These are phyloP conservation scores for Aechmea fasciata DNA, from an alignment of 176 grass and related monocot genomes.

Conservation along the genomic window DNA sequence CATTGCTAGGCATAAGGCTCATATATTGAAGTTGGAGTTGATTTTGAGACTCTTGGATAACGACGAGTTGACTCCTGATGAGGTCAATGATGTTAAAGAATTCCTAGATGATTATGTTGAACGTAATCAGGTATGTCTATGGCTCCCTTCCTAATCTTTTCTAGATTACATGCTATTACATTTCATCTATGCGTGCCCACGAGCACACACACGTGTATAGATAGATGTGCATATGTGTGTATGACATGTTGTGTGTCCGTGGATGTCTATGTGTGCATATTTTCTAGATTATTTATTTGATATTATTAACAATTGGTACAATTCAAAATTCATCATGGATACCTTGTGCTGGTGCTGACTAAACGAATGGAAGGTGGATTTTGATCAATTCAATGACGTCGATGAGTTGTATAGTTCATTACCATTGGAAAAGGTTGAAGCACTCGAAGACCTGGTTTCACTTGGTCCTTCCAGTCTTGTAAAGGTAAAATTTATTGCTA, in stretches of 20 bases:
- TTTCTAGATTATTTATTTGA: no score
- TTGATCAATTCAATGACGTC: constrained; percentile 96
- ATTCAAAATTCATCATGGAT: no score
- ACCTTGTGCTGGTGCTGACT: no score
- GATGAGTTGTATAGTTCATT: constrained; percentile 83
- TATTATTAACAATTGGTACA: no score
- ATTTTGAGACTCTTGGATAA: constrained; percentile 98
- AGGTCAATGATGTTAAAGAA: constrained; percentile 98
- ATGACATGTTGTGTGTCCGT: no score
- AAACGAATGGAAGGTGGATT: constrained; percentile 22
- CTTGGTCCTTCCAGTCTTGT: constrained; percentile 81
- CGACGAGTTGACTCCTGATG: constrained; percentile 94
- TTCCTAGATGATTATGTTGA: constrained; percentile 99
- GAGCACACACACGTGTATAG: no score
- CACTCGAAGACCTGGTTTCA: constrained; percentile 98
- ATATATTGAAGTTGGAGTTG: constrained; percentile 94
- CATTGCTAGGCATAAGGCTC: constrained; percentile 86
- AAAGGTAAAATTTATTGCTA: constrained; percentile 44
- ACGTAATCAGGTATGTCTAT: constrained; percentile 61
- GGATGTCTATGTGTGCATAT: no score
- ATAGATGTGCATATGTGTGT: no score
- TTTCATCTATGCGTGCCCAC: no score
- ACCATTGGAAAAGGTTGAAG: constrained; percentile 94
- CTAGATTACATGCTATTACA: no score
- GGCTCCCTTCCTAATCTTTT: no score